Evolutionary conservation across 78 protist species (phyloP), one percentile per base, ranked within the genome.

Genomic region (Isochrysis galbana): DNA sequence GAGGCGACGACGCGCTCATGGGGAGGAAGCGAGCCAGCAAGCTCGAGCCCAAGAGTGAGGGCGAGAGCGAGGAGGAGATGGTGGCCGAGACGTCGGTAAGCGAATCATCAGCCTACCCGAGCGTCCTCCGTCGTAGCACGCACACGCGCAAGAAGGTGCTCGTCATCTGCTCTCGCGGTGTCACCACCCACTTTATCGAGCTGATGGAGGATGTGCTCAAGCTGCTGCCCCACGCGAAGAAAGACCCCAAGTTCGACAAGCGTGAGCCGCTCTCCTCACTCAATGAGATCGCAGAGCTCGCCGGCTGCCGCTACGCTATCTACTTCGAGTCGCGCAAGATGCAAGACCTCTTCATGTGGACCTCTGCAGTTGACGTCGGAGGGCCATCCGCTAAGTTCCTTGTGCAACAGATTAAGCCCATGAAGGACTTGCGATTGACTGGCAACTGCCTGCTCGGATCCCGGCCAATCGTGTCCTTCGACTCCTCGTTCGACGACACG

Each of bases 381-480:
- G 99, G 99, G 0, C 99, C 99, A 32, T 90, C 97, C 2, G 94
- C 91, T 5, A 97, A 97, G 95, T 98, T 98, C 93, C 92, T 89
- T n/a, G 96, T 98, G 39, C 47, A 44, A 39, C 47, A 32, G 55
- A 22, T 80, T 2, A 44, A 97, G 92, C 97, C 99, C 36, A 89
- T 97, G 96, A 94, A 87, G 17, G 99, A 98, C 82, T 41, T 98
- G 34, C 92, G 94, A 21, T 78, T 98, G 94, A 95, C 98, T 4
- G 99, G 99, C 21, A 98, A 98, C 91, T 96, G 98, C 95, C 96
- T 98, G 67, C 93, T 94, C 77, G 99, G 99, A 14, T 84, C 97
- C 42, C 92, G 99, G 5, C 98, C 99, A 10, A 26, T 98, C 26
- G 32, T 80, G 11, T 41, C 54, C 29, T 80, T 44, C 10, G 88